Conservation (phyloP, 768 basidiomycete genomes). For the Termitomyces heimii region DNA sequence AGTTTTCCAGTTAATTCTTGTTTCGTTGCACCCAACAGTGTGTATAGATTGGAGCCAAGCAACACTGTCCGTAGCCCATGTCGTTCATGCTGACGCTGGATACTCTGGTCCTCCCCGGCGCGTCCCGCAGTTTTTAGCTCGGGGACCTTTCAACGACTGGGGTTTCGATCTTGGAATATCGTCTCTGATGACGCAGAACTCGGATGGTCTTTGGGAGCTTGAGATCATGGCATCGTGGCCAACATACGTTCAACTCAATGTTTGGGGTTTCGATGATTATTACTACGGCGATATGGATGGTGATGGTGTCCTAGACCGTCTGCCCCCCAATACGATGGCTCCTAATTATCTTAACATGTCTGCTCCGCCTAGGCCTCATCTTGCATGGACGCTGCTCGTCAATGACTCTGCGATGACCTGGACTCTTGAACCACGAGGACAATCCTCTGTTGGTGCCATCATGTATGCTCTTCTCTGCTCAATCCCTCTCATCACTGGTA, state of each 20-base stretch:
- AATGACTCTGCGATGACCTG: conserved; percentile 75
- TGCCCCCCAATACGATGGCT: conserved; percentile 82
- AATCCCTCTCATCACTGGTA: conserved; percentile 83
- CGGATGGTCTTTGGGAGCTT: conserved; percentile 72
- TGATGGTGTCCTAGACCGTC: conserved; percentile 84
- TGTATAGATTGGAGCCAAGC: conserved; percentile 71
- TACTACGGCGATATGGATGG: conserved; percentile 89
- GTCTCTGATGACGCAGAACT: conserved; percentile 58
- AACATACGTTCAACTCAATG: conserved; percentile 83
- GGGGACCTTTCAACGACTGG: conserved; percentile 90
- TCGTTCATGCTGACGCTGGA: conserved; percentile 73
- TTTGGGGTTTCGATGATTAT: conserved; percentile 87
- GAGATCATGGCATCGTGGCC: conserved; percentile 92
- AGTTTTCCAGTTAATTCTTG: conserved; percentile 19
- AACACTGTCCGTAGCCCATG: conserved; percentile 53
- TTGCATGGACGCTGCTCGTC: conserved; percentile 81
- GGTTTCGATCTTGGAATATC: conserved; percentile 83
- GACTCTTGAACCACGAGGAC: conserved; percentile 76
- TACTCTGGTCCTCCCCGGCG: conserved; percentile 58
- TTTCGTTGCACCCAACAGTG: neutral
- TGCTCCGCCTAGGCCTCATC: conserved; percentile 80
- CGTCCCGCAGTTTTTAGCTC: conserved; percentile 80
- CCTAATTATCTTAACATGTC: conserved; percentile 91
- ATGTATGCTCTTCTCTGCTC: conserved; percentile 80
- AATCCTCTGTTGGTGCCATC: conserved; percentile 74